phyloP scores from a whole-genome alignment of 176 grass and related monocot genomes.

The Rhynchospora pubera region DNA sequence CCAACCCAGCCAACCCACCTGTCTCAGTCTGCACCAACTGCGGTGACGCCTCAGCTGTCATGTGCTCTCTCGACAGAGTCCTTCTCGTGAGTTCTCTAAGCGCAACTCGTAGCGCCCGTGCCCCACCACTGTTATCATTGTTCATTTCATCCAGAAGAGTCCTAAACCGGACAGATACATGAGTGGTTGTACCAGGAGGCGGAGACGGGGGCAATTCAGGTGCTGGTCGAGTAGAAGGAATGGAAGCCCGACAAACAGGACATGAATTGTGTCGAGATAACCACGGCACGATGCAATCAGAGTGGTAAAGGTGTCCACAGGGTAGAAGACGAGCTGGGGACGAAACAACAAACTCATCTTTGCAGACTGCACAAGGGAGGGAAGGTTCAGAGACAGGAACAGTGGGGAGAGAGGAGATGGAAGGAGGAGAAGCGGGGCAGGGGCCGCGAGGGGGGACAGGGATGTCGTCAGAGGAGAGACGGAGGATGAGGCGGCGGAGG shows the following conservation, averaged over 20 bases:
- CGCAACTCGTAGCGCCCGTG: not conserved
- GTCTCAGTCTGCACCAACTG: conserved; percentile 59
- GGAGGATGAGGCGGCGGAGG: conserved; percentile 30
- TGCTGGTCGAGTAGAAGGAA: conserved; percentile 19
- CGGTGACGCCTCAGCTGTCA: conserved; percentile 26
- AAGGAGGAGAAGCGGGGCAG: conserved; percentile 36
- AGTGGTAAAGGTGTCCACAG: conserved; percentile 76
- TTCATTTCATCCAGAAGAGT: conserved; percentile 14
- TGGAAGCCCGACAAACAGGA: conserved; percentile 65
- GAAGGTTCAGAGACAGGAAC: conserved; percentile 44
- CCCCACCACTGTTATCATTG: not conserved
- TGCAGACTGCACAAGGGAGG: conserved; percentile 59
- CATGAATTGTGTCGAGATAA: conserved; percentile 76
- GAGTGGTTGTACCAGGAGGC: not conserved
- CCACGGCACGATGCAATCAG: conserved; percentile 70
- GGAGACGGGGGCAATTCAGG: not conserved
- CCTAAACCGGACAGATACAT: conserved; percentile 27
- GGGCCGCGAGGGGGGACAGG: conserved; percentile 2
- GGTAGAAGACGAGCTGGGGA: conserved; percentile 47
- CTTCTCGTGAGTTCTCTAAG: conserved; percentile 28
- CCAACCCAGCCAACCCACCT: conserved; percentile 40
- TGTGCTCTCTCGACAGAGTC: conserved; percentile 3
- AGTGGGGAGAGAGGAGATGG: conserved; percentile 63
- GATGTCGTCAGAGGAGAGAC: conserved; percentile 18
- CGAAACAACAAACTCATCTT: conserved; percentile 55